phyloP scores from a whole-genome alignment of 2,329 filamentous ascomycete genomes.

The Pseudocercospora musae region DNA sequence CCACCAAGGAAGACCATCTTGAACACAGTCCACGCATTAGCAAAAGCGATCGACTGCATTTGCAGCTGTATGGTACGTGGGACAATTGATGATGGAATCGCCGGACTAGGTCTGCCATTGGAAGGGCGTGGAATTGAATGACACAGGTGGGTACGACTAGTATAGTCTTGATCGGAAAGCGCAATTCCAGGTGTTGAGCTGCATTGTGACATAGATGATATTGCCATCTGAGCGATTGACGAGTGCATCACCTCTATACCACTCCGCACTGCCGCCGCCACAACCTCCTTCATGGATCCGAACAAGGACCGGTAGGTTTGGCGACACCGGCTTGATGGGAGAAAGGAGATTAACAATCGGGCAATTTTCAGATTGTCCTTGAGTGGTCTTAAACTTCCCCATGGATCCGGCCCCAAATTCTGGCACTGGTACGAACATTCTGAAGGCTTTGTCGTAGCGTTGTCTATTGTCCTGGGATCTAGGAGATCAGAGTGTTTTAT shows the following conservation, averaged over 20 bases:
- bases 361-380: conserved; percentile 36
- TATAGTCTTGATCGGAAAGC: conserved; percentile 41
- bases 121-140: conserved; percentile 39
- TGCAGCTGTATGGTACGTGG: conserved; percentile 19
- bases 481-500: conserved; percentile 29
- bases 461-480: conserved; percentile 18
- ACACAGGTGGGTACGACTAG: conserved; percentile 33
- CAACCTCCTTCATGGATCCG: conserved; percentile 41
- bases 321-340: conserved; percentile 33
- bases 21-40: conserved; percentile 23
- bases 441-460: conserved; percentile 29
- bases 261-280: conserved; percentile 28
- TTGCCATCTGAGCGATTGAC: conserved; percentile 35
- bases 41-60: conserved; percentile 20
- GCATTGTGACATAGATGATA: conserved; percentile 33
- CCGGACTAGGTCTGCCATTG: conserved; percentile 41
- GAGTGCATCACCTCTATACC: conserved; percentile 27
- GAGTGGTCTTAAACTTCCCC: conserved; percentile 1
- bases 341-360: conserved; percentile 41
- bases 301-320: conserved; percentile 30
- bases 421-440: conserved; percentile 25
- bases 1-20: conserved; percentile 25
- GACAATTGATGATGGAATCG: conserved; percentile 41
- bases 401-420: conserved; percentile 3
- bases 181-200: conserved; percentile 20